Evolutionary conservation across 164 flowering plant genomes (phyloP), one percentile per base, ranked within the genome.

Genomic region (Malania oleifera): DNA sequence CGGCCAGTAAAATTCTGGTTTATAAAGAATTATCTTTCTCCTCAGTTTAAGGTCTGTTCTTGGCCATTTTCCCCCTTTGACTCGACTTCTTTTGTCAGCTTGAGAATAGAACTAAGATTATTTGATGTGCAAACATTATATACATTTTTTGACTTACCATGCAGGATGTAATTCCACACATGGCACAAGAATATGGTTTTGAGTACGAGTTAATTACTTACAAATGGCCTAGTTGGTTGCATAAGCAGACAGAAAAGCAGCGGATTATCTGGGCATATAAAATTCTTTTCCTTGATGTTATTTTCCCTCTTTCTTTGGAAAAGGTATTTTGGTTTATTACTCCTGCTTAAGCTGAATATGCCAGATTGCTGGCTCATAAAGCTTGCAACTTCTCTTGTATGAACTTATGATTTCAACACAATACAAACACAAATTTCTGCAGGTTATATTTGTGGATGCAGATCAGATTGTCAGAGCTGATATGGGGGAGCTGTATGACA

Each of bases 381-480:
- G 9, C 35, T 31, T 31, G 44, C 28, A 31, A 45, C 52, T 56
- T 43, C 11, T 54, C 11, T 17, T 27, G 22, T 20, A 8, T 23
- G 34, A 15, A 59, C 5, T 31, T 28, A 15, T 31, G 38, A 20
- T 31, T 40, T 10, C 20, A 48, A 24, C 1, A n/a, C 25, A 39
- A 2, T 40, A 24, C 41, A 1, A 24, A 1, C 23, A 2, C 24
- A 14, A 56, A 14, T 43, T 43, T 56, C 24, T 76, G 83, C 84
- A 93, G 99, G 99, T 93, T 68, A 93, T 93, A 74, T 93, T 93
- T 77, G 99, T 93, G 23, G 99, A 93, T 75, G 99, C 99, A 17
- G 99, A 93, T 75, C 99, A 93, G 58, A 65, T 90, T 70, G 89
- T 93, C 47, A 74, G 99, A 66, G 75, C 99, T 34, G 96, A 90